Conservation (phyloP, 2,329 filamentous ascomycete genomes). For the Trichoderma guizhouense region DNA sequence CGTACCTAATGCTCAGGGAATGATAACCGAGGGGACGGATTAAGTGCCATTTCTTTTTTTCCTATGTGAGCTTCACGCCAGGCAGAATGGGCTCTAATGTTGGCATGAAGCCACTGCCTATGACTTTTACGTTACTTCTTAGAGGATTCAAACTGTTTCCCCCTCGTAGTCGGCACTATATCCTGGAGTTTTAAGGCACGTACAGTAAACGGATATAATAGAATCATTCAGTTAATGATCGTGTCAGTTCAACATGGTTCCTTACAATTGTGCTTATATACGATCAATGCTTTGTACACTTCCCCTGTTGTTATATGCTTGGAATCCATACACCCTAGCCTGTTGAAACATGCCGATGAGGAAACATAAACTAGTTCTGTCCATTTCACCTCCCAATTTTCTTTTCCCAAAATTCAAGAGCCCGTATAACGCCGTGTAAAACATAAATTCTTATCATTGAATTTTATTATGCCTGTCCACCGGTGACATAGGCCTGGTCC, state of each 20-base stretch:
- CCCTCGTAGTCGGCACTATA: not conserved
- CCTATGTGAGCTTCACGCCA: not conserved
- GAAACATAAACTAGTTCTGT: not conserved
- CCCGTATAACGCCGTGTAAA: constrained; percentile 1
- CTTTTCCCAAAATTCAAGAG: not conserved
- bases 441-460: not conserved
- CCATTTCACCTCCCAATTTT: not conserved
- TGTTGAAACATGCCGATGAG: not conserved
- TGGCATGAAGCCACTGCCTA: not conserved
- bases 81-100: not conserved
- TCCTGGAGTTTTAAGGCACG: not conserved
- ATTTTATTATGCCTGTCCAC: constrained; percentile 12
- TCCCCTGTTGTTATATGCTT: not conserved
- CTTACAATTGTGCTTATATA: not conserved
- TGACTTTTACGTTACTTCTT: not conserved
- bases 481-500: constrained; percentile 33
- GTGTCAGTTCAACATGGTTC: not conserved
- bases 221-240: not conserved
- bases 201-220: not conserved
- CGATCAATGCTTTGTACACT: not conserved
- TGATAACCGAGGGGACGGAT: constrained; percentile 52
- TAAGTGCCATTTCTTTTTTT: constrained; percentile 13
- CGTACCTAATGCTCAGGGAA: constrained; percentile 56
- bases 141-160: not conserved
- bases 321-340: not conserved